These are phyloP conservation scores for Cyathus striatus DNA, from an alignment of 768 basidiomycete genomes.

Conservation along the genomic window DNA sequence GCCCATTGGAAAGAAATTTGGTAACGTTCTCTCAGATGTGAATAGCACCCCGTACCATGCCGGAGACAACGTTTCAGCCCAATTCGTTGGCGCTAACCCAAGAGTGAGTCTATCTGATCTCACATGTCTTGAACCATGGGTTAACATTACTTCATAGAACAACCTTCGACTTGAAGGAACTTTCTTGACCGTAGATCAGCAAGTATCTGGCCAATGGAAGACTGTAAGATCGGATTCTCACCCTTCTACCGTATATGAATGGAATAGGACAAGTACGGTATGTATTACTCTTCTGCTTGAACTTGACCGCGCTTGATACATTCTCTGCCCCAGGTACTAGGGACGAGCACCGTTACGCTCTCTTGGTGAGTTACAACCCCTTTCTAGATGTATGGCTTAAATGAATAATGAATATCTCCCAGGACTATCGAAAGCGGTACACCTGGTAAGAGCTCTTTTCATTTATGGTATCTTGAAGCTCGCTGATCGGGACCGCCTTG, in stretches of 20 bases:
- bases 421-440: constrained; percentile 65
- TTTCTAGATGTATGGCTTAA: not conserved
- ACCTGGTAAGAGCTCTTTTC: constrained; percentile 44
- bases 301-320: constrained; percentile 1
- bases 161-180: constrained; percentile 72
- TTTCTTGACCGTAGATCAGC: constrained; percentile 62
- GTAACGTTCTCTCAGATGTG: constrained; percentile 56
- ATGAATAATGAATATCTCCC: constrained; percentile 8
- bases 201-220: constrained; percentile 45
- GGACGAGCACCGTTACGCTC: constrained; percentile 60
- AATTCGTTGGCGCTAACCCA: constrained; percentile 76
- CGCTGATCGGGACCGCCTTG: too few species aligned
- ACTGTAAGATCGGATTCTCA: constrained; percentile 70
- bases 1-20: constrained; percentile 55
- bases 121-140: not conserved
- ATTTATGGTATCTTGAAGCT: too few species aligned
- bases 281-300: constrained; percentile 13
- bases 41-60: constrained; percentile 41
- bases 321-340: constrained; percentile 35
- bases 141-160: constrained; percentile 39
- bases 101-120: constrained; percentile 34
- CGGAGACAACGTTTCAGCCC: constrained; percentile 54
- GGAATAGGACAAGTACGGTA: constrained; percentile 55
- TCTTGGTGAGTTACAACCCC: constrained; percentile 44
- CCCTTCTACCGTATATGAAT: constrained; percentile 66